Evolutionary conservation across 2,329 filamentous ascomycete species (phyloP), one percentile per base, ranked within the genome.

Genomic region (Capronia americana): DNA sequence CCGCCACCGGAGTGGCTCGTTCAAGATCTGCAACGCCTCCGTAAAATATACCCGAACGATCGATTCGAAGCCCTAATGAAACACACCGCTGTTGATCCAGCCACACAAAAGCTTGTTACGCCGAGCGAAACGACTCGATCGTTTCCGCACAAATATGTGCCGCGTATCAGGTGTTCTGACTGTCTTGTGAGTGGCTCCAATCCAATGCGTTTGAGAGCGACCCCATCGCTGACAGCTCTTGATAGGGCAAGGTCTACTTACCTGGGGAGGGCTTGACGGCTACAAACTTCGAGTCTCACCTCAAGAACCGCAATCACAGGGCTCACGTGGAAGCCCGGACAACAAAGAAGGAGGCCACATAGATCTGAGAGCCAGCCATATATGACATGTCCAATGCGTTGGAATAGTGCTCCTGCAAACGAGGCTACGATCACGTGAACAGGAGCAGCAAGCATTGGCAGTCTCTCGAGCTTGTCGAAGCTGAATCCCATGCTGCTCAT

Each of bases 11-110:
- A 87, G 64, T 98, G 95, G 95, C 90, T 99, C 63, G 82, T 85
- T 64, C 80, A 85, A 44, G 90, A 92, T 61, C 86, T 98, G n/a
- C 82, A 86, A 66, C 84, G 88, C 26, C 86, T 98, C 64, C 88
- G 88, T 71, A 82, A 84, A 66, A 79, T 79, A 20, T 94, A 97
- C 74, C 90, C 91, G 3, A 86, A 90, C 73, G 93, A 97, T 77
- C 85, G 86, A 32, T 98, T 98, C 76, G 92, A 97, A 78, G 90
- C 89, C 61, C 86, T 90, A 24, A 99, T 99, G 95, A 92, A 93
- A 67, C 93, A 96, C 79, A 92, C 88, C 26, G 89, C 91, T 65
- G 86, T 97, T 69, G 90, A 96, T 77, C 86, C 86, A 11, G 83
- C 86, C 57, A 93, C 91, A 2, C 87, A 90, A 67, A 80, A 86